Conservation (phyloP, 176 grass and related monocot genomes). For the Juncus inflexus region DNA sequence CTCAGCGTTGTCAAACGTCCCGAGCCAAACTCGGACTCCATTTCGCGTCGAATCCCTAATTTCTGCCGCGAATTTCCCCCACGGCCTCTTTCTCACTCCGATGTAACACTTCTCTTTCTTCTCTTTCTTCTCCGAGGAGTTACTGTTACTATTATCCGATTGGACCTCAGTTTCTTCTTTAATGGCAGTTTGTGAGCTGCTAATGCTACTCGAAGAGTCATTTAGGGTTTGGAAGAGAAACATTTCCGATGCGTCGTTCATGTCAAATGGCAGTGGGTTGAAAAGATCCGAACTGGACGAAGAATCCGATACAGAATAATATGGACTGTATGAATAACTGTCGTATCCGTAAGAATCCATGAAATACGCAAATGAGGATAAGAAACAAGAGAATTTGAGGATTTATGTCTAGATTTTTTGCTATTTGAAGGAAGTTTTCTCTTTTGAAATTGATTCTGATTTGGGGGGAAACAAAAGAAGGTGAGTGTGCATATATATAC, state of each 20-base stretch:
- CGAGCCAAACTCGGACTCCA: constrained; percentile 67
- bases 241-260: constrained; percentile 36
- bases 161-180: neutral
- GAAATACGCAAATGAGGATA: neutral
- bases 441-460: neutral
- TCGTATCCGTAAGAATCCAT: constrained; percentile 17
- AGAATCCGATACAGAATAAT: constrained; percentile 17
- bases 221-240: constrained; percentile 25
- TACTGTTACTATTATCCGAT: neutral
- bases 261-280: constrained; percentile 25
- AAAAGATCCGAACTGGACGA: constrained; percentile 24
- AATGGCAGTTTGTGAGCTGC: neutral
- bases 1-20: constrained; percentile 75
- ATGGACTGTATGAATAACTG: constrained; percentile 11
- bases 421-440: neutral
- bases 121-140: neutral
- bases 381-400: neutral
- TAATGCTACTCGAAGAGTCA: neutral
- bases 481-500: constrained; percentile 16
- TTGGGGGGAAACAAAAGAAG: constrained; percentile 1
- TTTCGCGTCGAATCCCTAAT: constrained; percentile 83
- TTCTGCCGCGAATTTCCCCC: constrained; percentile 91
- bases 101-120: constrained; percentile 38
- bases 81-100: constrained; percentile 78
- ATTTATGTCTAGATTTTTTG: constrained; percentile 1